Percentiles rank a stretch among this genome's conserved stretches.
phyloP scores from a whole-genome alignment of 1,139 yeast genomes.

The Geotrichum restrictum region DNA sequence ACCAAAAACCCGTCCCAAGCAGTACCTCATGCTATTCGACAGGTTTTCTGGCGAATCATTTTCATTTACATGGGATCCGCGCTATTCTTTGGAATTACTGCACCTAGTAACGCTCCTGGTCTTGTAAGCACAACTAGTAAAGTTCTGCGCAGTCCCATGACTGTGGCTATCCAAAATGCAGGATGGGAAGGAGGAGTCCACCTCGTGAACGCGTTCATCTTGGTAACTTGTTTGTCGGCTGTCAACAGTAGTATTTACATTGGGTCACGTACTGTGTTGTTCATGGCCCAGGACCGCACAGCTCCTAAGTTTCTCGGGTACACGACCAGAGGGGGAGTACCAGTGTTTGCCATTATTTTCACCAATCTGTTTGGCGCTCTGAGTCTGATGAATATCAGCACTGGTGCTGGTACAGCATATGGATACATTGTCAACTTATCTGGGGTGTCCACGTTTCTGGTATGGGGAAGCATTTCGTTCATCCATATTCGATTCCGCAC shows the following conservation, averaged over 20 bases:
- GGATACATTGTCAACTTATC: slow-evolving; percentile 79
- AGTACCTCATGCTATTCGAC: slow-evolving; percentile 79
- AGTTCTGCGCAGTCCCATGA: slow-evolving; percentile 67
- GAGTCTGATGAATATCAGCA: slow-evolving; percentile 65
- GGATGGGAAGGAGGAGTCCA: slow-evolving; percentile 69
- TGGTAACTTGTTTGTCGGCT: slow-evolving; percentile 62
- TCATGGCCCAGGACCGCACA: slow-evolving; percentile 55
- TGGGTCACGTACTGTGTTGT: slow-evolving; percentile 57
- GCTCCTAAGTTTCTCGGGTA: slow-evolving; percentile 58
- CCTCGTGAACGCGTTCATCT: slow-evolving; percentile 69
- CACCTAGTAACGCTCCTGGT: slow-evolving; percentile 67
- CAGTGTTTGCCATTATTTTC: slow-evolving; percentile 50
- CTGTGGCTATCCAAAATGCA: slow-evolving; percentile 63
- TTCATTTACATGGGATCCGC: slow-evolving; percentile 76
- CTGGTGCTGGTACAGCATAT: slow-evolving; percentile 67
- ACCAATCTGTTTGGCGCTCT: slow-evolving; percentile 43
- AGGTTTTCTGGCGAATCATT: slow-evolving; percentile 75
- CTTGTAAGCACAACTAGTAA: slow-evolving; percentile 39
- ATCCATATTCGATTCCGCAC: slow-evolving; percentile 51
- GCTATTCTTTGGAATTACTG: slow-evolving; percentile 75
- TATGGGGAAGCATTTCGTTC: slow-evolving; percentile 51
- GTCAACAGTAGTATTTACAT: slow-evolving; percentile 72
- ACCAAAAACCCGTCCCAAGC: slow-evolving; percentile 74
- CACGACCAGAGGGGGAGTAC: slow-evolving; percentile 60
- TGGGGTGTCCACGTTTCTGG: slow-evolving; percentile 53